phyloP scores from a whole-genome alignment of 768 basidiomycete species.

The Inosperma sp. region DNA sequence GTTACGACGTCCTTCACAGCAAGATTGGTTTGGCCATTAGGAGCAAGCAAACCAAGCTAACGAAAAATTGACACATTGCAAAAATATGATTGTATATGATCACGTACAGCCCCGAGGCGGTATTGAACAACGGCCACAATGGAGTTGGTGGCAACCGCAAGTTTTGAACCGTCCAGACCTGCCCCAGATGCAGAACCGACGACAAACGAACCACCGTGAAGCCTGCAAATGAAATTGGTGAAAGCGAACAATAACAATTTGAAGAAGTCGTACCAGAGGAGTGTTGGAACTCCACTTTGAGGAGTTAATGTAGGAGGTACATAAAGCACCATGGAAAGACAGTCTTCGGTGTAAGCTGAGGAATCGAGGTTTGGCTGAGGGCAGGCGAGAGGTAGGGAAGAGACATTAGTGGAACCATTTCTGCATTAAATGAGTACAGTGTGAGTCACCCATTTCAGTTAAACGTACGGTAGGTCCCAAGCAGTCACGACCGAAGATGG shows the following conservation, averaged over 20 bases:
- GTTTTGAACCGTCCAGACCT: slow-evolving; percentile 71
- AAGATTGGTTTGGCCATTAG: slow-evolving; percentile 64
- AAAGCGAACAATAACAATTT: neutral
- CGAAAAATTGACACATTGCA: slow-evolving; percentile 10
- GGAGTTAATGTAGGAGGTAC: slow-evolving; percentile 44
- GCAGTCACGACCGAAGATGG: slow-evolving; percentile 47
- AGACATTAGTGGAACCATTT: slow-evolving; percentile 45
- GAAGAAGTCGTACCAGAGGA: slow-evolving; percentile 51
- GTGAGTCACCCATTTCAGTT: neutral
- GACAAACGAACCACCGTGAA: slow-evolving; percentile 83
- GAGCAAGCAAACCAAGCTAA: slow-evolving; percentile 73
- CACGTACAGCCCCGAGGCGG: slow-evolving; percentile 68
- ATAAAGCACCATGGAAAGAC: slow-evolving; percentile 74
- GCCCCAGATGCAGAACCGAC: slow-evolving; percentile 65
- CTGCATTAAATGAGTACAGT: slow-evolving; percentile 27
- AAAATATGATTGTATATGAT: neutral
- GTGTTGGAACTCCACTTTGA: slow-evolving; percentile 40
- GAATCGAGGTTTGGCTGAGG: slow-evolving; percentile 54
- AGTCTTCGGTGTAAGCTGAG: slow-evolving; percentile 67
- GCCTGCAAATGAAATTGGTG: slow-evolving; percentile 39
- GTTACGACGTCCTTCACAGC: slow-evolving; percentile 66
- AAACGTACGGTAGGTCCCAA: slow-evolving; percentile 61
- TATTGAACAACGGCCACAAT: slow-evolving; percentile 84
- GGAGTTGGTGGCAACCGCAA: slow-evolving; percentile 65
- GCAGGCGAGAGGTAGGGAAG: slow-evolving; percentile 63